Conservation (phyloP, 352 stramenopile genomes). For the Thraustotheca clavata region DNA sequence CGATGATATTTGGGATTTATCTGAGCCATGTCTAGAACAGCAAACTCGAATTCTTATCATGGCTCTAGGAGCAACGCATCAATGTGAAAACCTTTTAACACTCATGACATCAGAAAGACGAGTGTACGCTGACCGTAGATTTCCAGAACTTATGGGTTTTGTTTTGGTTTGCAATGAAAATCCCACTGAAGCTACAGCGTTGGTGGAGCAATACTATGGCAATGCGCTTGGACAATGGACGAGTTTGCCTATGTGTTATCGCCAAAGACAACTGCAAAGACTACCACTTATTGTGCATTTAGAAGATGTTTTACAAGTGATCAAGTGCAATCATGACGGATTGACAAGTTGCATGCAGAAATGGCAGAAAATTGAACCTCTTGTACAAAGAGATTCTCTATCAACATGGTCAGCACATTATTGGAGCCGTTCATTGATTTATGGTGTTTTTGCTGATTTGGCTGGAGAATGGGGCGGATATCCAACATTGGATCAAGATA, state of each 20-base stretch:
- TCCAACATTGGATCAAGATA: background rate
- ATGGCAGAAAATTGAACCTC: background rate
- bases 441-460: background rate
- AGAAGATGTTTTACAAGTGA: background rate
- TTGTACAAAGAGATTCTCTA: background rate
- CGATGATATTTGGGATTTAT: slow-evolving; percentile 40
- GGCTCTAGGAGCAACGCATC: background rate
- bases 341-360: background rate
- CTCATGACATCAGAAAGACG: background rate
- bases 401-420: slow-evolving; percentile 2
- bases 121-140: background rate
- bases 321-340: background rate
- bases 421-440: slow-evolving; percentile 5
- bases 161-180: background rate
- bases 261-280: slow-evolving; percentile 4
- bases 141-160: slow-evolving; percentile 8
- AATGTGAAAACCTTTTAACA: background rate
- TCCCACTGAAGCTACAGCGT: slow-evolving; percentile 31
- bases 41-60: slow-evolving; percentile 27
- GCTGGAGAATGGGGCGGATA: background rate
- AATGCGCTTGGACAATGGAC: slow-evolving; percentile 50
- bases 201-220: slow-evolving; percentile 51
- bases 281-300: slow-evolving; percentile 12
- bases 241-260: slow-evolving; percentile 15
- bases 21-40: slow-evolving; percentile 58